Conservation (phyloP, 106 monocot species). For the Platanthera zijinensis region DNA sequence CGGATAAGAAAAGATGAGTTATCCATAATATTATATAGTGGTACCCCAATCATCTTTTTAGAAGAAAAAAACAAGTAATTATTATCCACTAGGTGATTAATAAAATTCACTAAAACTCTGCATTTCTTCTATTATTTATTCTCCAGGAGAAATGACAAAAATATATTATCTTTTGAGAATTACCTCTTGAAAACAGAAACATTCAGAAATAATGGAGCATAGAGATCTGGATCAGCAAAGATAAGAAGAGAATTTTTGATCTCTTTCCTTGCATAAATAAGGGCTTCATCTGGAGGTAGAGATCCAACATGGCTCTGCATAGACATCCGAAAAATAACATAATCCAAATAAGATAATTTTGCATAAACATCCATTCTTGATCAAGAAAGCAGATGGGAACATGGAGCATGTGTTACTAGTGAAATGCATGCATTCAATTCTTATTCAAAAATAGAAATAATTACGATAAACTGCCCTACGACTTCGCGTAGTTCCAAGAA, state of each 20-base stretch:
- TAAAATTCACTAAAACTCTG: background rate
- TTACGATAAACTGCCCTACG: too few species aligned
- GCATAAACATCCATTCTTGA: background rate
- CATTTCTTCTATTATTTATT: background rate
- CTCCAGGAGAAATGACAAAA: background rate
- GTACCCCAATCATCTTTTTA: too few species aligned
- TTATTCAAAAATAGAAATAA: too few species aligned
- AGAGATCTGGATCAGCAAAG: conserved; percentile 51
- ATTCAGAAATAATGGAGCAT: conserved; percentile 62
- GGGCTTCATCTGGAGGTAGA: conserved; percentile 48
- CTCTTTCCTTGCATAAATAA: conserved; percentile 61
- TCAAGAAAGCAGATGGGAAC: background rate
- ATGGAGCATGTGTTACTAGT: background rate
- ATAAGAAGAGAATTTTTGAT: conserved; percentile 41
- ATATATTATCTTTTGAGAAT: background rate
- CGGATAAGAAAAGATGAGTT: too few species aligned
- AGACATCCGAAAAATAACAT: background rate
- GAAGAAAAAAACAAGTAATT: too few species aligned
- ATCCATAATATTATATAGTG: too few species aligned
- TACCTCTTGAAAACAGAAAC: conserved; percentile 71
- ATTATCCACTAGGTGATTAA: too few species aligned
- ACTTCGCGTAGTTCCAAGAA: too few species aligned
- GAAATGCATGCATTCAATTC: background rate
- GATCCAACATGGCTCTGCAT: conserved; percentile 25
- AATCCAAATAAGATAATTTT: background rate